Base-by-base conservation (phyloP, 2,329 filamentous ascomycete species). In the Ophiocordyceps unilateralis region DNA sequence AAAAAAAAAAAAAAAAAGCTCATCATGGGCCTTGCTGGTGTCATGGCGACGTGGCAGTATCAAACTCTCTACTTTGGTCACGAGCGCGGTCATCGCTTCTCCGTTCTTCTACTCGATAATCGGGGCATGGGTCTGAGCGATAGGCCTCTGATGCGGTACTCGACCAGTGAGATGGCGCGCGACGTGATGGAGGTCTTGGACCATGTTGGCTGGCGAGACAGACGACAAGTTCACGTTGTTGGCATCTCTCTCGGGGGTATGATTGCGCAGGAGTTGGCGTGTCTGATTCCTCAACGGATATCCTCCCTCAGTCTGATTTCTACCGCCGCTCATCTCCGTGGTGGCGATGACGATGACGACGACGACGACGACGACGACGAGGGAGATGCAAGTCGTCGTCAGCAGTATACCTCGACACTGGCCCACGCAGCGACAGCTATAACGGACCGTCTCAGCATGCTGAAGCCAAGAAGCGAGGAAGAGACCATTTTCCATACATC, bases 231-330 rank as follows among this genome's bases (percentile, higher is more conserved):
- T 57, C 78, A 94, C 62, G 58, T 93, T 42, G 67, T 83, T 28
- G 87, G 86, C 44, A 77, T 89, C 49, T 85, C 80, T 46, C 83
- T 93, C 72, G 86, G 86, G 48, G 86, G 87, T 54, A 93, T 94
- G 87, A 89, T 94, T 52, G 76, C 83, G 2, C 87, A 93, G 60
- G 87, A 94, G 62, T 55, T 94, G 4, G 76, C 70, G 20, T 65
- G 61, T 50, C 58, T 67, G n/a, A 60, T 66, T 24, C 75, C 76
- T 0, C 48, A 61, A 12, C 65, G 72, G 40, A 56, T 83, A 43
- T 62, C 64, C 21, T 74, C 69, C 15, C 62, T 84, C 17, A 69
- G 63, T 28, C 67, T 84, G 3, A 60, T 78, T 47, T 76, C 70
- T 57, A 83, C 79, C 2, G 73, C 77, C 1, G 71, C 76, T 5